Evolutionary conservation across 2,329 filamentous ascomycete genomes (phyloP), one percentile per base, ranked within the genome.

Genomic region (Paecilomyces variotii): DNA sequence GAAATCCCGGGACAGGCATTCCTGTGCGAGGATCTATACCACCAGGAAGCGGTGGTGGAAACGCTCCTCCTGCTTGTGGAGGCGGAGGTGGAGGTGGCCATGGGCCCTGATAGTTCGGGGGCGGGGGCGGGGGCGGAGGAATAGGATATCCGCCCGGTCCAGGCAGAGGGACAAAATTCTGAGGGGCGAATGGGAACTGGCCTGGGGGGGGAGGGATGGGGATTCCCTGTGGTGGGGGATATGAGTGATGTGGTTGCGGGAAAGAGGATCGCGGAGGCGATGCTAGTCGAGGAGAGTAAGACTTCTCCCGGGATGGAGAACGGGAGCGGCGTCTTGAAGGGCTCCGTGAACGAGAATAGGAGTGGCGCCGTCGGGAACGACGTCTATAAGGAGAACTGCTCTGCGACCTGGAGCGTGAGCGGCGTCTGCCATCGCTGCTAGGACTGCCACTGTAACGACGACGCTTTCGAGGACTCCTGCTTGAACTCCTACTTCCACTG

Each of bases 381-480:
- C 60, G 65, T 54, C 59, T 60, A 50, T 61, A 62, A 30, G 70
- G 63, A n/a, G 73, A 70, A 25, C 66, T 70, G 56, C 65, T 70
- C 12, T 66, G 65, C 9, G 71, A 70, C 56, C 61, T 62, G 14
- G 70, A 68, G 26, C 65, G 61, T 54, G 66, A 68, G 54, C 65
- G 67, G 57, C 67, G 64, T 61, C 68, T 69, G 39, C 66, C 65
- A 26, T 69, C 64, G 53, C 68, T 71, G 56, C 66, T 67, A 10
- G 63, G 63, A 54, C 72, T 76, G 56, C 71, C 67, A 60, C 74
- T 77, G 62, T 77, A 74, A 45, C 76, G 72, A 55, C 74, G 66
- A 58, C 72, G 69, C 57, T 73, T 76, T n/a, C 58, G 56, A 50
- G 63, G 61, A 53, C 65, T 80, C 71, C 82, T 82, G 35, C 62